Evolutionary conservation across 2,329 filamentous ascomycete genomes (phyloP), one percentile per base, ranked within the genome.

Genomic region (Akanthomyces lecanii): DNA sequence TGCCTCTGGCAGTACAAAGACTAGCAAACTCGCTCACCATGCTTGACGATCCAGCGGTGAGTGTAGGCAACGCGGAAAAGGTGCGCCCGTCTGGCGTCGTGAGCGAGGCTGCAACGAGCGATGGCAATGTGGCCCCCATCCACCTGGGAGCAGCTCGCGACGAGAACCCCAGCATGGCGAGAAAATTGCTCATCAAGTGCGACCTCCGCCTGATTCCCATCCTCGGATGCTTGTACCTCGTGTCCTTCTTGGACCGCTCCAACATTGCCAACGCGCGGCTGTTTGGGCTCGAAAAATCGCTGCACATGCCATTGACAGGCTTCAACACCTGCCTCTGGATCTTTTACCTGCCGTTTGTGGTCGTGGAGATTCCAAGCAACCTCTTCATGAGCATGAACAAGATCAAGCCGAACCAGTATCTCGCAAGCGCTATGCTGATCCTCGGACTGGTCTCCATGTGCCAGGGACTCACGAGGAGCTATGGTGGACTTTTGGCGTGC

Each of bases 311-410:
- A 3, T 59, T 58, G 5, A 65, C 61, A 23, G 62, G 62, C 25
- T 66, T 64, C 72, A 88, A 88, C 71, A 75, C 81, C 11, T 75
- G 80, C 12, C 76, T 82, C 4, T 64, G 64, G 30, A 79, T 89
- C 64, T 89, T 90, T 75, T 89, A 89, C 75, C 78, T 89, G 45
- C 86, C 84, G 1, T 89, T 89, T 70, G 76, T 85, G 0, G 74
- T 87, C 23, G 86, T 85, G 65, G 85, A 88, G 69, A 79, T 80
- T 0, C 67, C 85, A 53, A 87, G 85, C 21, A 88, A 89, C 67
- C 53, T 65, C 51, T 65, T 65, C 44, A 65, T 65, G 61, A 63
- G 55, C 38, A 36, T 65, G 42, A 65, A 65, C 40, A 63, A 61
- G 50, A 63, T 65, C 44, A 65, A 65, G 55, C 63, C 63, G 3